phyloP scores from a whole-genome alignment of 192 early-diverging fungal species.

The Backusella morwellensis region DNA sequence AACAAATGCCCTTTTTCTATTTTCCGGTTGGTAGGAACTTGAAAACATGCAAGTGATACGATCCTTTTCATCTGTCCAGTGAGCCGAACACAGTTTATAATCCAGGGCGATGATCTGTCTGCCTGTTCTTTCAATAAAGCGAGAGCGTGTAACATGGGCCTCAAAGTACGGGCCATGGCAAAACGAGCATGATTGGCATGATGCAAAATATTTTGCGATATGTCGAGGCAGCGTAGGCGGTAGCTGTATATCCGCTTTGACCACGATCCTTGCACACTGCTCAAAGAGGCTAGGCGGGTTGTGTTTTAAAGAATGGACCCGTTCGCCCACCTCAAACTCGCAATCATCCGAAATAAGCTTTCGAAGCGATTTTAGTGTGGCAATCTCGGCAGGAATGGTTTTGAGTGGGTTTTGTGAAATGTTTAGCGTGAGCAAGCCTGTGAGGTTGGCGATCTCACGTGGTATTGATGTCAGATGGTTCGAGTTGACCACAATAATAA shows the following conservation, averaged over 20 bases:
- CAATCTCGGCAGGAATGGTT: slow-evolving; percentile 69
- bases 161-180: slow-evolving; percentile 83
- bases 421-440: slow-evolving; percentile 62
- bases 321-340: slow-evolving; percentile 38
- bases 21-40: slow-evolving; percentile 1
- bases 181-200: slow-evolving; percentile 63
- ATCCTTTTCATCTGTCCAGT: slow-evolving; percentile 74
- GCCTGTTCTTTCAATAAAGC: slow-evolving; percentile 60
- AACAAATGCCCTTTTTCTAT: neutral
- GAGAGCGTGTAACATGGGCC: slow-evolving; percentile 50
- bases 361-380: slow-evolving; percentile 65
- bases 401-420: slow-evolving; percentile 64
- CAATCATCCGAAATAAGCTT: slow-evolving; percentile 58
- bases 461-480: slow-evolving; percentile 68
- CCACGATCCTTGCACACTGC: slow-evolving; percentile 68
- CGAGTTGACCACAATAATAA: slow-evolving; percentile 55
- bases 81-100: slow-evolving; percentile 69
- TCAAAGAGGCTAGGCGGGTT: slow-evolving; percentile 69
- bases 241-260: slow-evolving; percentile 59
- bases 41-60: slow-evolving; percentile 61
- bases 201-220: slow-evolving; percentile 63
- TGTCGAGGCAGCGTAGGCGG: slow-evolving; percentile 52
- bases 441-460: slow-evolving; percentile 61
- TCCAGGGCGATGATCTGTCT: slow-evolving; percentile 55
- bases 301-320: slow-evolving; percentile 34